A percentile compares a stretch with the other conserved stretches of the same genome.
These are phyloP conservation scores for Phytophthora colocasiae DNA, from an alignment of 352 stramenopile species.

Conservation along the genomic window DNA sequence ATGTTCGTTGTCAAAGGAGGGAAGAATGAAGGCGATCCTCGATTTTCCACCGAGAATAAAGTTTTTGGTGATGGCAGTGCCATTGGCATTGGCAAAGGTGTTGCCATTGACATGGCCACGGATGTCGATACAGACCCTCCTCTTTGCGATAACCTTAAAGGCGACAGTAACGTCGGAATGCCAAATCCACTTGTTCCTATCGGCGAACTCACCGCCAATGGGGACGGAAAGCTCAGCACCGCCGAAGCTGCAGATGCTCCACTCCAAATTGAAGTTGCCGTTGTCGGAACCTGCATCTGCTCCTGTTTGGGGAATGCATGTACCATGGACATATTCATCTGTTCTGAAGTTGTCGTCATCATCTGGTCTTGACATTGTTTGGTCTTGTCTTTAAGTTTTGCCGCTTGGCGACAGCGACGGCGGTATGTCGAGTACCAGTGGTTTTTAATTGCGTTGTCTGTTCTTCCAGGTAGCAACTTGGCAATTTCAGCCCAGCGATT, in stretches of 20 bases:
- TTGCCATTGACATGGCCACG: conserved; percentile 12
- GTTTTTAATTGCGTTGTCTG: conserved; percentile 90
- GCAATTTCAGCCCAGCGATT: conserved; percentile 99
- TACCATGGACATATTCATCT: not conserved
- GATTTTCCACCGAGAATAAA: conserved; percentile 37
- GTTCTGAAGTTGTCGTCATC: conserved; percentile 2
- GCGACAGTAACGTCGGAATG: conserved; percentile 27
- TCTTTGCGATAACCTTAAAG: conserved; percentile 26
- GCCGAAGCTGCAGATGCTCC: conserved; percentile 5
- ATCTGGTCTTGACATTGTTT: conserved; percentile 6
- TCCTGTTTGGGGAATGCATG: not conserved
- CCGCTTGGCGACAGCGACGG: conserved; percentile 59
- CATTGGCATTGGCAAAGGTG: conserved; percentile 23
- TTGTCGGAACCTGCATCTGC: conserved; percentile 2
- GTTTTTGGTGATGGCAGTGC: conserved; percentile 22
- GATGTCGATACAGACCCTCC: conserved; percentile 2
- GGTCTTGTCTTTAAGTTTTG: conserved; percentile 43
- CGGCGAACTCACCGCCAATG: conserved; percentile 49
- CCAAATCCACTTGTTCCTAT: conserved; percentile 3
- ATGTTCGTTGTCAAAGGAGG: not conserved
- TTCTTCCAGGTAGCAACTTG: conserved; percentile 95
- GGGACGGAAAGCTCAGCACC: conserved; percentile 30
- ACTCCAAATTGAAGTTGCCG: conserved; percentile 19
- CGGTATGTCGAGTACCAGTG: conserved; percentile 87
- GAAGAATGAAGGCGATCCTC: not conserved